Conservation (phyloP, 1,284 basidiomycete genomes). For the Sporisorium iseilematis-ciliati region DNA sequence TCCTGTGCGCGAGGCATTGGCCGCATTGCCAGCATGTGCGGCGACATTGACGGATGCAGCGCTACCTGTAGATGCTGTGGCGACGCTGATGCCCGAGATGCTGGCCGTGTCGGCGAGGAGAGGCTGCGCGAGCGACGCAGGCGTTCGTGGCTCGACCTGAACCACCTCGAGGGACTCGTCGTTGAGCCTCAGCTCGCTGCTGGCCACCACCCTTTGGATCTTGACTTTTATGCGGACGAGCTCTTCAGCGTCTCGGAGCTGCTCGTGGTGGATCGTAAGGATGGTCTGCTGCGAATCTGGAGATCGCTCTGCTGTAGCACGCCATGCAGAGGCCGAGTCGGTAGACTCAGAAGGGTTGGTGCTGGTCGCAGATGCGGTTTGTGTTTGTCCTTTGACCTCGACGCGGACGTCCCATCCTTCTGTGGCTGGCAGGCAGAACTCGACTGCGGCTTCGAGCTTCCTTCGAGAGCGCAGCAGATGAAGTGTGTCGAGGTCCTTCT, state of each 20-base stretch:
- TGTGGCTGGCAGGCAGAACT: constrained; percentile 80
- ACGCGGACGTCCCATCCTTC: constrained; percentile 92
- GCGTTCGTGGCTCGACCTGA: constrained; percentile 30
- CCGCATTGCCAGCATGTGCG: constrained; percentile 15
- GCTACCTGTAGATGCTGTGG: constrained; percentile 45
- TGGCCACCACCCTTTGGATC: constrained; percentile 59
- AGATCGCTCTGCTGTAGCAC: constrained; percentile 68
- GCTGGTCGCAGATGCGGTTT: background rate
- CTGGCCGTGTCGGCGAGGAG: constrained; percentile 55
- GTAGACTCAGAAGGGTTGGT: constrained; percentile 52
- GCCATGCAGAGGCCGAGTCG: constrained; percentile 79
- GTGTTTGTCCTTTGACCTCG: constrained; percentile 51
- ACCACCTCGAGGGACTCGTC: constrained; percentile 38
- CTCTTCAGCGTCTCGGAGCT: constrained; percentile 43
- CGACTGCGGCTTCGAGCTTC: constrained; percentile 80
- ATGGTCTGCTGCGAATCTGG: constrained; percentile 24
- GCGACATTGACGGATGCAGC: constrained; percentile 25
- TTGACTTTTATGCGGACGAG: constrained; percentile 44
- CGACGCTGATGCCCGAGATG: constrained; percentile 55
- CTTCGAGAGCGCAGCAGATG: constrained; percentile 73
- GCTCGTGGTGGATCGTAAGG: constrained; percentile 35
- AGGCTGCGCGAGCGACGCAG: constrained; percentile 27
- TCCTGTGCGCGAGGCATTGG: constrained; percentile 76
- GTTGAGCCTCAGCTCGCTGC: constrained; percentile 55
- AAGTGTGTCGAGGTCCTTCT: constrained; percentile 50